Conservation (phyloP, 345 rosid genomes). For the Eucalyptus tenuipes region DNA sequence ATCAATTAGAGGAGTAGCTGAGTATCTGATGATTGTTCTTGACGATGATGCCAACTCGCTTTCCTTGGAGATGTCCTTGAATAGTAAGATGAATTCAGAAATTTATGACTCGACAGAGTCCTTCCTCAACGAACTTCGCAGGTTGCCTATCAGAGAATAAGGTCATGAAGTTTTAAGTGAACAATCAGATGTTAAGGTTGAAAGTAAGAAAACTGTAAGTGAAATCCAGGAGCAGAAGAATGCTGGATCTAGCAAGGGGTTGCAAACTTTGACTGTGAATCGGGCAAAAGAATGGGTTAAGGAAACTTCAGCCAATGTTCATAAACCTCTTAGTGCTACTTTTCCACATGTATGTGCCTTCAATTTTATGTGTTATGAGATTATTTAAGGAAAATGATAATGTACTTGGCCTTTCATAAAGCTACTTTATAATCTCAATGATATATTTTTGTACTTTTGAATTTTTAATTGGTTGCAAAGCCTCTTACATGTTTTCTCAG, state of each 20-base stretch:
- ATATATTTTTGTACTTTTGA: not conserved
- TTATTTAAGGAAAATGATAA: not conserved
- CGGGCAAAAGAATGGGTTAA: conserved; percentile 82
- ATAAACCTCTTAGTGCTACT: conserved; percentile 49
- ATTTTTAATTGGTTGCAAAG: not conserved
- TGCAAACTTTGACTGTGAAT: conserved; percentile 50
- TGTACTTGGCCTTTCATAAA: not conserved
- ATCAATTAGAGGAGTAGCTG: conserved; percentile 72
- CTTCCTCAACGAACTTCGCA: conserved; percentile 51
- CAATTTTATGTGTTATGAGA: not conserved
- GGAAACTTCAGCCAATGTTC: conserved; percentile 53
- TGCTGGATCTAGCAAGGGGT: conserved; percentile 11
- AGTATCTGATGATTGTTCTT: conserved; percentile 83
- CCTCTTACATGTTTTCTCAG: conserved; percentile 20
- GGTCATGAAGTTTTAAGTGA: conserved; percentile 12
- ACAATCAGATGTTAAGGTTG: conserved; percentile 14
- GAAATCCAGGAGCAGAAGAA: conserved; percentile 9
- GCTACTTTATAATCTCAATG: not conserved
- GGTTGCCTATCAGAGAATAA: conserved; percentile 33
- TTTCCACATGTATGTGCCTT: conserved; percentile 61
- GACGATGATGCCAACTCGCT: conserved; percentile 51
- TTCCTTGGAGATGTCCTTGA: conserved; percentile 12
- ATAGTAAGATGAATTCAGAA: conserved; percentile 3
- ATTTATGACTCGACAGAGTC: conserved; percentile 28
- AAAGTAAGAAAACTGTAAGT: not conserved